Percentiles rank a stretch among this genome's conserved stretches.
Evolutionary conservation across 2,329 filamentous ascomycete genomes (phyloP).

Genomic region (Emydomyces testavorans): DNA sequence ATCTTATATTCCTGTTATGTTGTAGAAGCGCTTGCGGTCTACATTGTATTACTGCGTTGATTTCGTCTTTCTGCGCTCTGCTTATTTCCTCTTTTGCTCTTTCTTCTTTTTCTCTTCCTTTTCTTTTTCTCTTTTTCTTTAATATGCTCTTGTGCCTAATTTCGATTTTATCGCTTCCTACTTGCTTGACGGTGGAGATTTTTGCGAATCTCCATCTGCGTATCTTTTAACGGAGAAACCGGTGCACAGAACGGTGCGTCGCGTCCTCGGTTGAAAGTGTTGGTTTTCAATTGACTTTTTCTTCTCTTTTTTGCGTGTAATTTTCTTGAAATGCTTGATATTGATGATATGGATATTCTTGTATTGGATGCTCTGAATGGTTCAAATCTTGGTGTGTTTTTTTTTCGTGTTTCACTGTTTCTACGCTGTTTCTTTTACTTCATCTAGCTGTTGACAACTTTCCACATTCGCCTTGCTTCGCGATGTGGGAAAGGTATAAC

Average conservation of each 20-base stretch:
- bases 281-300: neutral
- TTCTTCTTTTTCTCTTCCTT: conserved; percentile 21
- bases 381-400: too few relatives aligned
- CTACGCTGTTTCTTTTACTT: neutral
- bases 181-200: conserved; percentile 20
- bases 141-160: conserved; percentile 18
- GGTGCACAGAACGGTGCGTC: neutral
- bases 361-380: too few relatives aligned
- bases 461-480: neutral
- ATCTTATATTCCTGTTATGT: conserved; percentile 28
- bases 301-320: neutral
- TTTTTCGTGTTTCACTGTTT: too few relatives aligned
- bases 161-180: conserved; percentile 6
- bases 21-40: conserved; percentile 20
- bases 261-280: conserved; percentile 2
- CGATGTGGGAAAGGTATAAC: neutral
- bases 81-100: conserved; percentile 17
- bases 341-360: neutral
- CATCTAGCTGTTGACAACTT: neutral
- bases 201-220: conserved; percentile 6
- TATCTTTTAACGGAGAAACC: conserved; percentile 1
- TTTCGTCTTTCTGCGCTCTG: conserved; percentile 20
- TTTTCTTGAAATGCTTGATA: neutral
- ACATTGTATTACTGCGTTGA: conserved; percentile 15
- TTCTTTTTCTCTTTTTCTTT: conserved; percentile 20